Evolutionary conservation across 257 asterid species (phyloP), one percentile per base, ranked within the genome.

Genomic region (Fraxinus quadrangulata): DNA sequence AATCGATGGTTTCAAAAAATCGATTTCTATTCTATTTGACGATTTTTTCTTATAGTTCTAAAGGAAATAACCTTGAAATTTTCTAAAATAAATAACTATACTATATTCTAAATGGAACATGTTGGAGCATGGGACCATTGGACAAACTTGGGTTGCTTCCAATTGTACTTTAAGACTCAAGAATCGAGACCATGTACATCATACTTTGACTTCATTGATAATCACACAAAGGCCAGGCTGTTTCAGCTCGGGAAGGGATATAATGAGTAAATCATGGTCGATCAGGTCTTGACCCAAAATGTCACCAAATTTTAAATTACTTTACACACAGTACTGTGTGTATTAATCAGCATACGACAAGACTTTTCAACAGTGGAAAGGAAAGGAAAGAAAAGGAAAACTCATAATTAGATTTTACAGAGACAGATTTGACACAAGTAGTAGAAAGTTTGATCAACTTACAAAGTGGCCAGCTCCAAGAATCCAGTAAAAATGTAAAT

Each of bases 391-490:
- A n/a, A 19, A 51, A 12, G 2, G n/a, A 4, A 4, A 19, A 19
- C 1, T 56, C 31, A 49, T 59, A 23, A 21, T 9, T 59, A n/a
- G 30, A 59, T 8, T n/a, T 59, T 63, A 63, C 31, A 63, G 34
- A 63, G 34, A 24, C 36, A 61, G 14, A 23, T 63, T 12, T 23
- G 69, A 26, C 13, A 21, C 14, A n/a, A 14, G 65, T 3, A 23
- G 6, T 5, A 59, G 30, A 17, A 24, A 54, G 65, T 54, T 54
- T 54, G 65, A n/a, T 17, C 65, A 19, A 84, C 98, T 92, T 84
- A 92, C 99, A 83, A 88, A 94, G 83, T 94, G 99, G n/a, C 99
- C 99, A 86, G 99, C 97, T 85, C 90, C 91, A 86, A 94, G 97
- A 86, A 94, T 88, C 97, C 97, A 90, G 74, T 91, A 94, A 82